Conservation (phyloP, 305 asterid species). For the Andrographis paniculata region DNA sequence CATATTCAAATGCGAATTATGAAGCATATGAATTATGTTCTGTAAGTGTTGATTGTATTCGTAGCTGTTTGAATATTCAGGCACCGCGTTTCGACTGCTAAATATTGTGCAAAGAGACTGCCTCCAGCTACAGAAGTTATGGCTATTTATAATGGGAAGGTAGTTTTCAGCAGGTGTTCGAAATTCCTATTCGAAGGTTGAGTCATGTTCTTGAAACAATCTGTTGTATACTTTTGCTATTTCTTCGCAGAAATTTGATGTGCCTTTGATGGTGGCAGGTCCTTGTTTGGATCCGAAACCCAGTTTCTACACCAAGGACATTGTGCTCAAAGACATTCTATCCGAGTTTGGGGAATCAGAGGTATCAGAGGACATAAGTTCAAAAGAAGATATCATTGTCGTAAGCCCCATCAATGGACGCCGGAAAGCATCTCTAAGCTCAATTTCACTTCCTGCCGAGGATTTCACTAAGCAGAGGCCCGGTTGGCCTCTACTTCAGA, state of each 20-base stretch:
- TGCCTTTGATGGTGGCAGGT: conserved; percentile 23
- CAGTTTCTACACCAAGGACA: conserved; percentile 4
- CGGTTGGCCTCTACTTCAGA: conserved; percentile 95
- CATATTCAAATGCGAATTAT: not conserved
- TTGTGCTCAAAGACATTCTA: conserved; percentile 22
- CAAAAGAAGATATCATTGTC: conserved; percentile 32
- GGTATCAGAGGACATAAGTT: conserved; percentile 21
- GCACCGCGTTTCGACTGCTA: conserved; percentile 68
- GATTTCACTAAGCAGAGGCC: conserved; percentile 66
- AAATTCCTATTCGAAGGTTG: conserved; percentile 1
- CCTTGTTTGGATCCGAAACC: conserved; percentile 21
- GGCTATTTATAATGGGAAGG: conserved; percentile 63
- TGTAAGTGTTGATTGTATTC: not conserved
- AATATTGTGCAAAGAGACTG: conserved; percentile 65
- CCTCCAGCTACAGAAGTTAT: conserved; percentile 57
- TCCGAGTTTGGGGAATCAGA: conserved; percentile 47
- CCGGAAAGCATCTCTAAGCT: conserved; percentile 44
- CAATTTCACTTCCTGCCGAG: conserved; percentile 62
- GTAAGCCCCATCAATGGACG: conserved; percentile 27
- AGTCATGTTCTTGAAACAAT: not conserved
- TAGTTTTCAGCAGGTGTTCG: conserved; percentile 52
- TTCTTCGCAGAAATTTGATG: conserved; percentile 6
- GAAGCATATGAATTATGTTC: not conserved
- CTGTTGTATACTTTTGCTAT: conserved; percentile 9
- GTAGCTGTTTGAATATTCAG: conserved; percentile 25